Percentiles rank a stretch among this genome's conserved stretches.
phyloP scores from a whole-genome alignment of 805 yeast species.

The Jamesozyma hellenica region DNA sequence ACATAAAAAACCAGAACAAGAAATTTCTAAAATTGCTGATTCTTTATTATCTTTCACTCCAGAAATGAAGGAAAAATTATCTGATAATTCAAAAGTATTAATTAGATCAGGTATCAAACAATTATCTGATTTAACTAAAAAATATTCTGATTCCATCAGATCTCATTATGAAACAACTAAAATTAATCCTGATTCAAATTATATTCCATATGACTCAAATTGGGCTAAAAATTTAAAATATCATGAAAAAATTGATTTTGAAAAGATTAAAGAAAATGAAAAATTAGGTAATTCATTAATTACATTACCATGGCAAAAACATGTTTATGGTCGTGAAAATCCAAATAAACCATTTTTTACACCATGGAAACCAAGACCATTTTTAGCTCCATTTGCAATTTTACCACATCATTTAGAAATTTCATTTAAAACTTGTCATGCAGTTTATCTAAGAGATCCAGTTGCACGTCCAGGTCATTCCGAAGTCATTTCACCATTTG shows the following conservation, averaged over 20 bases:
- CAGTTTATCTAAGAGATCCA: conserved; percentile 93
- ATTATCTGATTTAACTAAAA: conserved; percentile 19
- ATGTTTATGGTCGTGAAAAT: conserved; percentile 68
- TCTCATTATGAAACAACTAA: conserved; percentile 23
- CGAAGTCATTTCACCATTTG: conserved; percentile 88
- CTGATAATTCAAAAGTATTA: conserved; percentile 17
- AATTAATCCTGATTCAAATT: conserved; percentile 13
- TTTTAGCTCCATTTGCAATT: conserved; percentile 84
- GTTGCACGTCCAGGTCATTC: conserved; percentile 95
- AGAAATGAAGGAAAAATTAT: conserved; percentile 15
- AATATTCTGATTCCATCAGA: conserved; percentile 20
- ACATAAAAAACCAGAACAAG: conserved; percentile 7
- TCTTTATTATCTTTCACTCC: conserved; percentile 15
- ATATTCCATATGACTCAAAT: conserved; percentile 36
- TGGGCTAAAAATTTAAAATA: conserved; percentile 41
- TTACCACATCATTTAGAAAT: conserved; percentile 88
- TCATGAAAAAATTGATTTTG: conserved; percentile 35
- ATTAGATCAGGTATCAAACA: conserved; percentile 21
- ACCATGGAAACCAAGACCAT: conserved; percentile 94
- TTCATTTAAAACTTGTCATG: conserved; percentile 86
- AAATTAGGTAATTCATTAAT: conserved; percentile 36
- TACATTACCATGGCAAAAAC: conserved; percentile 70
- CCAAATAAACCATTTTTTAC: conserved; percentile 79
- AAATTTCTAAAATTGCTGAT: conserved; percentile 9
- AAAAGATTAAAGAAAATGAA: conserved; percentile 43